Evolutionary conservation across 352 stramenopile species (phyloP).

Genomic region (Phytophthora fragariae): DNA sequence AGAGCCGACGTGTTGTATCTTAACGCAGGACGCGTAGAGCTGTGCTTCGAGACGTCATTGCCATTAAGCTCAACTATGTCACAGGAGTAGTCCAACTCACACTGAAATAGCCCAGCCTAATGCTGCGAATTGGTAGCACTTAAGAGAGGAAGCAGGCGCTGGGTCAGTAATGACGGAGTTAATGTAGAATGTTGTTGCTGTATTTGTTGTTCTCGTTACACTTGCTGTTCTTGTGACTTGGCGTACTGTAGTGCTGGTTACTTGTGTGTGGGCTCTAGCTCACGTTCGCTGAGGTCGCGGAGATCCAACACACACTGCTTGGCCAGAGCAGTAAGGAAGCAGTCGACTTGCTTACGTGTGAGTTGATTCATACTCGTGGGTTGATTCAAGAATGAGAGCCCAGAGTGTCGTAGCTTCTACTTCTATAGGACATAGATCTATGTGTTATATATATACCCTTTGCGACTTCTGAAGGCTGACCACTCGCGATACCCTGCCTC

Average conservation of each 20-base stretch:
- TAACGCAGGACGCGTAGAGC: too few relatives aligned
- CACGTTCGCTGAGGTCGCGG: constrained; percentile 6
- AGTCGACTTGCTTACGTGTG: constrained; percentile 3
- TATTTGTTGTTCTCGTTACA: not conserved
- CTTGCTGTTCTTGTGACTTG: not conserved
- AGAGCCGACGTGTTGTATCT: too few relatives aligned
- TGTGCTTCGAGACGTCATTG: too few relatives aligned
- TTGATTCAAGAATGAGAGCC: constrained; percentile 20
- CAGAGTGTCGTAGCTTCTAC: not conserved
- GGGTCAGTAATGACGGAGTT: not conserved
- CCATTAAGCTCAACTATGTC: not conserved
- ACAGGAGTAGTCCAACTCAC: constrained; percentile 11
- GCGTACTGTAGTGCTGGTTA: not conserved
- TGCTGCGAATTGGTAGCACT: constrained; percentile 11
- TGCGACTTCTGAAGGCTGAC: too few relatives aligned
- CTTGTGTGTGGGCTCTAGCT: constrained; percentile 4
- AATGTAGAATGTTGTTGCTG: not conserved
- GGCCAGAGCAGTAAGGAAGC: constrained; percentile 14
- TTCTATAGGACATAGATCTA: too few relatives aligned
- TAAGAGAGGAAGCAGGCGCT: not conserved
- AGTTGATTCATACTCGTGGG: not conserved
- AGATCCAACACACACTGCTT: constrained; percentile 21
- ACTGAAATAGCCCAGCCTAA: not conserved
- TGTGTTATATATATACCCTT: too few relatives aligned
- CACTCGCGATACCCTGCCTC: too few relatives aligned